Conservation (phyloP, 805 yeast species). For the Yarrowia sp. region DNA sequence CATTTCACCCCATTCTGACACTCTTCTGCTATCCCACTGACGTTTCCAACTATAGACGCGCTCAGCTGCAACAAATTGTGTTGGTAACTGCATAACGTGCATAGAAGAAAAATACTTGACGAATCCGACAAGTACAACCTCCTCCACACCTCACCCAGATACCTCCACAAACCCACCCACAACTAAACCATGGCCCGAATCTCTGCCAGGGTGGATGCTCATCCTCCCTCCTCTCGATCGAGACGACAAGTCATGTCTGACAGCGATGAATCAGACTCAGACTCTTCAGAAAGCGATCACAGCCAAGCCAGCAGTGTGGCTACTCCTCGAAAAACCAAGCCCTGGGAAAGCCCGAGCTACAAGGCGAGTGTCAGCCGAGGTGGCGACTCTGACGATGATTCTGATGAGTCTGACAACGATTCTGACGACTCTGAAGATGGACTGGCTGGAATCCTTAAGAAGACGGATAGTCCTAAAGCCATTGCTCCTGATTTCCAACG, state of each 20-base stretch:
- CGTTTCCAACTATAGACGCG: background rate
- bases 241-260: conserved; percentile 13
- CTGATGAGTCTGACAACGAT: background rate
- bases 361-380: background rate
- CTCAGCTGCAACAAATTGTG: background rate
- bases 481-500: conserved; percentile 15
- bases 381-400: background rate
- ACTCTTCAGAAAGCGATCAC: background rate
- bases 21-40: too few species aligned
- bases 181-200: background rate
- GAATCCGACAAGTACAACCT: background rate
- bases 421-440: conserved; percentile 19
- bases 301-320: conserved; percentile 1
- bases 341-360: background rate
- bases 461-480: background rate
- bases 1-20: too few species aligned
- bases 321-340: background rate
- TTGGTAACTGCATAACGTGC: background rate
- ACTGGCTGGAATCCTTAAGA: background rate
- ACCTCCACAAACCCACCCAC: background rate
- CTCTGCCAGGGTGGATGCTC: conserved; percentile 1
- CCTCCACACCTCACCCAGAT: background rate
- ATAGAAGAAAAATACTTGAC: conserved; percentile 11
- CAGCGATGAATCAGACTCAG: background rate
- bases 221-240: conserved; percentile 5